Base-by-base conservation (phyloP, 2,329 filamentous ascomycete species). In the Colletotrichum sp. region DNA sequence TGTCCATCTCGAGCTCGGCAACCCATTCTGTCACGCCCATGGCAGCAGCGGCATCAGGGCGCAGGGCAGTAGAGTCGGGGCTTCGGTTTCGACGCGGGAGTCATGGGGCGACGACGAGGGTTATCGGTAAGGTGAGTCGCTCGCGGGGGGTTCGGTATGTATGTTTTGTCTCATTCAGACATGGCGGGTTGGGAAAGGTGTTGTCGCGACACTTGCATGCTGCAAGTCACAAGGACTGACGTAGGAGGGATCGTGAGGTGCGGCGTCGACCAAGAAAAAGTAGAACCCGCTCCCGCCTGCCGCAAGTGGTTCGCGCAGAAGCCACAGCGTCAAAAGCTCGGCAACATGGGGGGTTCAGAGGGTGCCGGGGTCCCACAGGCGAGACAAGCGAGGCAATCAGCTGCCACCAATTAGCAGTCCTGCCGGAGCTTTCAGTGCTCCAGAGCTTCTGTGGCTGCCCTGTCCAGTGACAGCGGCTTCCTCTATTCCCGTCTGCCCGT, bases 1-100 rank as follows among this genome's bases (percentile, higher is more conserved):
- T 89, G 90, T 95, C 94, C 86, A 89, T 91, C 85, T 87, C 85
- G 79, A 89, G 82, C 82, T 89, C 85, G 80, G 84, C 84, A 81
- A 88, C 88, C 86, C 88, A 85, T 83, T 90, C 88, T 84, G 88
- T 83, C 81, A 86, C 82, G 81, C 83, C 85, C 86, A 88, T 88
- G 76, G 82, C 81, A 80, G 75, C 71, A 73, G 69, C 72, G 72
- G 75, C 69, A 78, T 76, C 69, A 77, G 75, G 75, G 72, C 63
- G 68, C 75, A 77, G 71, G 72, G 75, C 74, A 74, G 63, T 77
- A 71, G 62, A 48, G 76, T 77, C 76, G 76, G 80, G 82, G 80
- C 28, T 73, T 72, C 68, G 74, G 66, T 84, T 84, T 87, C 85
- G 75, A 66, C 68, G 71, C 64, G 39, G 72, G 60, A 67, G 36